A percentile compares a stretch with the other conserved stretches of the same genome.
These are phyloP conservation scores for Epichloe gansuensis DNA, from an alignment of 2,329 filamentous ascomycete species.

Conservation along the genomic window DNA sequence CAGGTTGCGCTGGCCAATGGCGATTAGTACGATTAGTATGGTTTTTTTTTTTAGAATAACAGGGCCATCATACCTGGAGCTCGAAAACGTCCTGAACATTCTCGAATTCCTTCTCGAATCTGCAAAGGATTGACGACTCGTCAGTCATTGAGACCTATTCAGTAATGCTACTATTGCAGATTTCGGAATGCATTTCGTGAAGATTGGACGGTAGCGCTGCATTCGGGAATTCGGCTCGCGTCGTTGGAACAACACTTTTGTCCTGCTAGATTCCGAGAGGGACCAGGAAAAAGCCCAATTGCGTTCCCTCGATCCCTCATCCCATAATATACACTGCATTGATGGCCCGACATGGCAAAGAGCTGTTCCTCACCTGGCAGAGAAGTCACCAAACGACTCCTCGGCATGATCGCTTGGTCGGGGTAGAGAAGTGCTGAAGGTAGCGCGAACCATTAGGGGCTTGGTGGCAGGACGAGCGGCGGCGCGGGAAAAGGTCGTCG, in stretches of 20 bases:
- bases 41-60: neutral
- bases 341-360: neutral
- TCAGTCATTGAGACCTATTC: slow-evolving; percentile 17
- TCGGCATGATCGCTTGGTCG: slow-evolving; percentile 59
- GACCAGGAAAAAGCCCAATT: neutral
- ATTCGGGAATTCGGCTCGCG: neutral
- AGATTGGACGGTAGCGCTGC: neutral
- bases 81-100: slow-evolving; percentile 97
- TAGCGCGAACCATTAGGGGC: slow-evolving; percentile 42
- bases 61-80: slow-evolving; percentile 65
- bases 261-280: neutral
- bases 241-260: neutral
- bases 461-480: slow-evolving; percentile 43
- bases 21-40: slow-evolving; percentile 7
- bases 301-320: neutral
- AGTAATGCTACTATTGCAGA: neutral
- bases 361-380: slow-evolving; percentile 62
- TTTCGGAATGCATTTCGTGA: neutral
- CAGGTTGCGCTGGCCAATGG: slow-evolving; percentile 56
- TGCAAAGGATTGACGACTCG: slow-evolving; percentile 25
- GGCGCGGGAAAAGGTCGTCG: slow-evolving; percentile 50
- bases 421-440: slow-evolving; percentile 51
- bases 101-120: slow-evolving; percentile 99
- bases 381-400: slow-evolving; percentile 98
- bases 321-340: neutral